Conservation (phyloP, 257 asterid species). For the Craterostigma plantagineum region DNA sequence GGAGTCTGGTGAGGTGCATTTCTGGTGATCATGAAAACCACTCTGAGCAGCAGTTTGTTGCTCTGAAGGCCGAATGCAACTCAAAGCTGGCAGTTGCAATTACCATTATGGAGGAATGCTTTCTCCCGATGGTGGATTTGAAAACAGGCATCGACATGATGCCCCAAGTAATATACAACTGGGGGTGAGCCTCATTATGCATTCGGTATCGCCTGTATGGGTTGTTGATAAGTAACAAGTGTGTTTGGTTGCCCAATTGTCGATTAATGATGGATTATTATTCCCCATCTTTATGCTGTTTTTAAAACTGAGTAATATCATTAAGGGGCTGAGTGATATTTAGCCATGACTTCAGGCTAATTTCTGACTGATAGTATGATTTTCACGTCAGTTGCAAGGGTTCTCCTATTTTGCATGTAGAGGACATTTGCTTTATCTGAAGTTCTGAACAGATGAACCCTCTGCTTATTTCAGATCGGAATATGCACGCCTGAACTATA, state of each 20-base stretch:
- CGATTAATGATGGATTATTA: too few relatives aligned
- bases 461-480: conserved; percentile 51
- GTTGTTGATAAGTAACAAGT: too few relatives aligned
- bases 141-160: conserved; percentile 96
- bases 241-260: too few relatives aligned
- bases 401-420: too few relatives aligned
- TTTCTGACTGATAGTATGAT: too few relatives aligned
- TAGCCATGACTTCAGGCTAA: too few relatives aligned
- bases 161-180: conserved; percentile 87
- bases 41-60: conserved; percentile 36
- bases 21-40: conserved; percentile 61
- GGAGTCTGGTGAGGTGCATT: conserved; percentile 82
- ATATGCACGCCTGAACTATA: conserved; percentile 70
- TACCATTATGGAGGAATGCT: conserved; percentile 94
- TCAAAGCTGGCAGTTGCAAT: conserved; percentile 92
- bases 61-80: conserved; percentile 85
- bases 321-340: too few relatives aligned
- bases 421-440: too few relatives aligned
- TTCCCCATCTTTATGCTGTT: too few relatives aligned
- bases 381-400: not conserved
- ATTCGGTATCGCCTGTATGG: too few relatives aligned
- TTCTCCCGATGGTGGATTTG: conserved; percentile 89
- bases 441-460: too few relatives aligned
- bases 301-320: too few relatives aligned
- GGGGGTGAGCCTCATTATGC: conserved; percentile 99